These are phyloP conservation scores for Chamaecyparis obtusa DNA, from an alignment of 75 land plant species.

Conservation along the genomic window DNA sequence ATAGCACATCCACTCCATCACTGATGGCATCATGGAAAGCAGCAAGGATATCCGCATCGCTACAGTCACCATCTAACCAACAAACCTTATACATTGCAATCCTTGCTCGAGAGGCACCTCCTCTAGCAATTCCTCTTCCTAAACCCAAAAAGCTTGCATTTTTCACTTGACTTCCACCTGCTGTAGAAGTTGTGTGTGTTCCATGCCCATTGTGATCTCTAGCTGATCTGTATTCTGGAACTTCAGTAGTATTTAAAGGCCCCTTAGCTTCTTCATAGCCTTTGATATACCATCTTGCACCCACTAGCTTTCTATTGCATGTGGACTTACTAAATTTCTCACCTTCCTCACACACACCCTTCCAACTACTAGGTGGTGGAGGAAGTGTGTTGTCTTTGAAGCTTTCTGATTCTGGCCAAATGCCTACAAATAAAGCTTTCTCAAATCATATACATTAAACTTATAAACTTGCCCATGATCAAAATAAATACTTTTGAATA, in stretches of 20 bases:
- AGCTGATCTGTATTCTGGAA: conserved; percentile 45
- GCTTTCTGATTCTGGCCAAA: conserved; percentile 88
- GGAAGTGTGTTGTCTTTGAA: conserved; percentile 42
- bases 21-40: conserved; percentile 55
- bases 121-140: conserved; percentile 52
- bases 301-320: conserved; percentile 73
- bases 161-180: conserved; percentile 34
- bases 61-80: conserved; percentile 37
- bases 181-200: conserved; percentile 69
- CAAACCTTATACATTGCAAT: conserved; percentile 34
- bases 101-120: conserved; percentile 67
- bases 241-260: conserved; percentile 17
- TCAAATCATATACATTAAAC: background rate
- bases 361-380: conserved; percentile 64
- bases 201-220: conserved; percentile 73
- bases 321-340: conserved; percentile 30
- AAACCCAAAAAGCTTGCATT: conserved; percentile 32
- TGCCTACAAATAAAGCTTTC: conserved; percentile 23
- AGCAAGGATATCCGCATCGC: conserved; percentile 45
- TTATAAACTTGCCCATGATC: background rate
- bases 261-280: conserved; percentile 51
- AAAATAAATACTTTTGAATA: background rate
- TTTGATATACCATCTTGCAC: conserved; percentile 53
- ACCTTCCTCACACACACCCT: conserved; percentile 56
- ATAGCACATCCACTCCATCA: conserved; percentile 64